Evolutionary conservation across 495 filamentous ascomycete genomes (phyloP), one percentile per base, ranked within the genome.

Genomic region (Mytilinidion resinicola): DNA sequence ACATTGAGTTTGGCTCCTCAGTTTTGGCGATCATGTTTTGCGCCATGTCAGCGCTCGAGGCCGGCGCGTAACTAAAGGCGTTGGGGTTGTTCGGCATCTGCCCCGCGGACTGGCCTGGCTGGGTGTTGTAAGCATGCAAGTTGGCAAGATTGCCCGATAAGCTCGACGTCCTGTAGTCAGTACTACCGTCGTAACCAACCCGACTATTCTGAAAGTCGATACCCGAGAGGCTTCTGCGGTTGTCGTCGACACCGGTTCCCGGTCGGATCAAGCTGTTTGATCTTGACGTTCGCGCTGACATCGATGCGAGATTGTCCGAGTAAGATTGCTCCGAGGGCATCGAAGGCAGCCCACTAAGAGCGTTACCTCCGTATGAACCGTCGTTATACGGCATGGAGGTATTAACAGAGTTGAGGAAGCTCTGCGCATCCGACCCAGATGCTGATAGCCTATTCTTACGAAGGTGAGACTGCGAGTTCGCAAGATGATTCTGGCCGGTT

Each of bases 401-500:
- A 34, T 35, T 42, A 20, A 67, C 56, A 19, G 56, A 53, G 33
- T 47, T 60, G 10, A 67, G 53, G 38, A 60, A 67, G 11, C 52
- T 52, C 19, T 60, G 62, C 11, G 52, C 46, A 43, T 67, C 60
- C 15, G 44, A 4, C 15, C 25, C 37, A 50, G 56, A 57, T 20
- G 21, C 52, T 15, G 61, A 57, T 30, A 53, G 21, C 34, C 61
- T 51, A 21, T 56, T 63, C 72, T 88, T 89, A 77, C 90, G 90
- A 61, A 91, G 77, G 73, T 93, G 89, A 59, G 87, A 88, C 72
- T 91, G 86, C 42, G 93, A 86, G 74, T 95, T 88, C 55, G 90
- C 90, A 67, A 98, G 75, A 79, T 98, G 92, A 65, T 84, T 93
- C 56, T 85, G 87, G 55, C 90, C 91, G 20, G 88, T 95, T 25